Base-by-base conservation (phyloP, 768 basidiomycete species). In the Xerocomellus amylosporus region DNA sequence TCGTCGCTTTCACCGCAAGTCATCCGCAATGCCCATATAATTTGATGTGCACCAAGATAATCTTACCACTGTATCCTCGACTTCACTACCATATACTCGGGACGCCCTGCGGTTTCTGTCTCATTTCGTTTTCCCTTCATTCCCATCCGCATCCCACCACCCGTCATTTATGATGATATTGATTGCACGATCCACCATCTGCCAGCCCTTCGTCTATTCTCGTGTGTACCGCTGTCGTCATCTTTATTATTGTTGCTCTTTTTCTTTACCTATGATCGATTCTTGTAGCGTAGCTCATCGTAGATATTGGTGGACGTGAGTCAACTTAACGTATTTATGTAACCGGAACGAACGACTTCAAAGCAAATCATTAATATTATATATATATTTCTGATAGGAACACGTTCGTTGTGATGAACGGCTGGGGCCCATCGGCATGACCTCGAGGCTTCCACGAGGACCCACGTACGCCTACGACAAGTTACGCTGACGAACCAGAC, bases 281-380 rank as follows among this genome's bases (percentile, higher is more conserved):
- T 60, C 66, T 61, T 69, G 65, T 67, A 67, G 65, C 67, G 64
- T 67, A 67, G 53, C 64, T 48, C 64, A 55, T 49, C 61, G 55
- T 66, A 68, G 67, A 68, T 64, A 65, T 56, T 59, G 63, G 64
- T 56, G 56, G 66, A 66, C 53, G 50, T 48, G 53, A 37, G 54
- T 58, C 61, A 49, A 34, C 50, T 46, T 49, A 43, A 58, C 51
- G 31, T 68, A 68, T 68, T 71, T 68, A 71, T 71, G 59, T 56
- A 56, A 54, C 55, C 31, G 66, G 56, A 71, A 62, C 33, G 45
- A 56, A 43, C 60, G 51, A 37, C 26, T 57, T 39, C 48, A 43
- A 58, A 55, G 33, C 26, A 43, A 46, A 52, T 42, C 49, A 40
- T 51, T 67, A 57, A 58, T 64, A 30, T 30, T 30, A 30, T 30